phyloP scores from a whole-genome alignment of 169 alveolate genomes.

The Cryptosporidium andersoni region DNA sequence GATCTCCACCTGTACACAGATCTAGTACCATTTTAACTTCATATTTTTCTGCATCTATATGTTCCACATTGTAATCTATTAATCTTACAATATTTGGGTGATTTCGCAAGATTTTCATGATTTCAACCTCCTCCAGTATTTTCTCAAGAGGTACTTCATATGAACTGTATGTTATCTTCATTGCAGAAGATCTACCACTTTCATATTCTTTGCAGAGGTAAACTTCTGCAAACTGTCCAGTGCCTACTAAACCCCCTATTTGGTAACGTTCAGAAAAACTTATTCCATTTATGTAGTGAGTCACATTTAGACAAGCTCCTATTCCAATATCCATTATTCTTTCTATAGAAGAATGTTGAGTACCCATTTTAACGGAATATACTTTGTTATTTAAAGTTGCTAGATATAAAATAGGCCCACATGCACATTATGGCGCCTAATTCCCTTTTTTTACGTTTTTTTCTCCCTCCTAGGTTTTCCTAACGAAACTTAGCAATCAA shows the following conservation, averaged over 20 bases:
- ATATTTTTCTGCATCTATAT: constrained; percentile 52
- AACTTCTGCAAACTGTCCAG: constrained; percentile 62
- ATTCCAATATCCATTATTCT: constrained; percentile 24
- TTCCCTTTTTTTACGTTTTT: too few relatives aligned
- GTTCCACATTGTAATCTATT: constrained; percentile 35
- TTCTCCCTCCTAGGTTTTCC: too few relatives aligned
- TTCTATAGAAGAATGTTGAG: constrained; percentile 22
- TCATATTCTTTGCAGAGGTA: constrained; percentile 18
- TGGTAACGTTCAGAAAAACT: constrained; percentile 29
- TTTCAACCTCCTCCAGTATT: constrained; percentile 44
- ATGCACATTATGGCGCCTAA: too few relatives aligned
- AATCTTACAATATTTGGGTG: constrained; percentile 37
- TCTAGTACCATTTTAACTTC: constrained; percentile 73
- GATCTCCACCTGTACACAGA: constrained; percentile 76
- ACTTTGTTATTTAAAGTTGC: too few relatives aligned
- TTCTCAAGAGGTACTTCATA: constrained; percentile 29
- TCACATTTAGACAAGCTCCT: constrained; percentile 54
- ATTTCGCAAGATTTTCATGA: constrained; percentile 31
- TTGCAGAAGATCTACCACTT: constrained; percentile 24
- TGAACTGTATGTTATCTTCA: constrained; percentile 52
- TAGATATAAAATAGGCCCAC: too few relatives aligned
- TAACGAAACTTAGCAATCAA: too few relatives aligned
- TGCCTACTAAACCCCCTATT: constrained; percentile 39
- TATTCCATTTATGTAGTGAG: constrained; percentile 9
- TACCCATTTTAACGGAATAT: constrained; percentile 21